These are phyloP conservation scores for Cenchrus americanus DNA, from an alignment of 176 grass and related monocot species.

Conservation along the genomic window DNA sequence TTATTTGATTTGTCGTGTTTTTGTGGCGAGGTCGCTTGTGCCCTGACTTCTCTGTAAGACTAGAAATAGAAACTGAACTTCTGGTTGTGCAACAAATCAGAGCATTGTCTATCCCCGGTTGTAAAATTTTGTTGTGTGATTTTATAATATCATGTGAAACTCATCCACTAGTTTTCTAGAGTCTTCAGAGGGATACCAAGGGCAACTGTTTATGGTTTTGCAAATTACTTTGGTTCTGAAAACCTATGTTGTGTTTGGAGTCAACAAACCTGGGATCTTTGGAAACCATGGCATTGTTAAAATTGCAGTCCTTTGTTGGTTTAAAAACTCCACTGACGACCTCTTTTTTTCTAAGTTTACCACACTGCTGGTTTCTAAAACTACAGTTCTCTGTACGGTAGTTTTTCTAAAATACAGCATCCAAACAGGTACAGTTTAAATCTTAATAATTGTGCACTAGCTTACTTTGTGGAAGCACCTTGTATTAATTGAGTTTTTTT, in stretches of 20 bases:
- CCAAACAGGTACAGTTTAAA: background rate
- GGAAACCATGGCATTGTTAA: background rate
- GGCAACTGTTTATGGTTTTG: background rate
- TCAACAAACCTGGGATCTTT: background rate
- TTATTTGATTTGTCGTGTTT: background rate
- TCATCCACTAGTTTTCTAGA: slow-evolving; percentile 3
- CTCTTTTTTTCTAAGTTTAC: background rate
- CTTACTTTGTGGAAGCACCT: background rate
- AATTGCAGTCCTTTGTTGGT: background rate
- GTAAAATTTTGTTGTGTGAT: background rate
- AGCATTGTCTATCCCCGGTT: background rate
- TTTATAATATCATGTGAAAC: background rate
- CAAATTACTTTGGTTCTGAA: background rate
- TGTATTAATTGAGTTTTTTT: slow-evolving; percentile 12
- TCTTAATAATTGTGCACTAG: background rate
- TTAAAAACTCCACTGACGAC: background rate
- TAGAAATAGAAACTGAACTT: slow-evolving; percentile 14
- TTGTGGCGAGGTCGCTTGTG: background rate
- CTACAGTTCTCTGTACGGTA: background rate
- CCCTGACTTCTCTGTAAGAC: slow-evolving; percentile 1
- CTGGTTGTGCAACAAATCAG: slow-evolving; percentile 15
- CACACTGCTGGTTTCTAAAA: background rate
- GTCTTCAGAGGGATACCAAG: background rate
- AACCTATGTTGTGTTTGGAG: background rate
- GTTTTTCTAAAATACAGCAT: background rate